phyloP scores from a whole-genome alignment of 2,329 filamentous ascomycete genomes.

The Huntiella savannae region DNA sequence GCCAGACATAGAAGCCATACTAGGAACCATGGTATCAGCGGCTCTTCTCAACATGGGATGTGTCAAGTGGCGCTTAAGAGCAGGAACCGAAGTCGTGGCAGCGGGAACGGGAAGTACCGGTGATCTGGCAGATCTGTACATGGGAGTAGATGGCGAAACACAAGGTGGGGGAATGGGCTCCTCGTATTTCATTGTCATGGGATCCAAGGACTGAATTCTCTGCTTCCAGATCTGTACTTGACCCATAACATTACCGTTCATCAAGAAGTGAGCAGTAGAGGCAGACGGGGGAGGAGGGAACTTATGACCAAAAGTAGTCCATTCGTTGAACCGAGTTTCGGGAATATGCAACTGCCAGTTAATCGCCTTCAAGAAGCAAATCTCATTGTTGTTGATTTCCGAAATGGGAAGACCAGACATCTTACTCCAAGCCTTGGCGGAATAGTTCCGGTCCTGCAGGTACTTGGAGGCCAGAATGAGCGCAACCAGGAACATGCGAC shows the following conservation, averaged over 20 bases:
- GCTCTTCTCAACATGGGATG: slow-evolving; percentile 31
- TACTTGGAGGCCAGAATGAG: slow-evolving; percentile 96
- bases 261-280: slow-evolving; percentile 20
- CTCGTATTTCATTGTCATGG: slow-evolving; percentile 39
- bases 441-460: slow-evolving; percentile 93
- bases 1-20: slow-evolving; percentile 34
- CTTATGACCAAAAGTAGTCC: slow-evolving; percentile 81
- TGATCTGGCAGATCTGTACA: background rate
- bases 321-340: slow-evolving; percentile 72
- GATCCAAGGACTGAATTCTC: slow-evolving; percentile 36
- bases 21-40: slow-evolving; percentile 35
- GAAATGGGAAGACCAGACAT: slow-evolving; percentile 86
- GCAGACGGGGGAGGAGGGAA: slow-evolving; percentile 55
- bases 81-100: background rate
- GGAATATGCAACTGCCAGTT: slow-evolving; percentile 92
- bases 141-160: background rate
- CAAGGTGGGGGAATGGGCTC: background rate
- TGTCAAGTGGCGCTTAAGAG: slow-evolving; percentile 23
- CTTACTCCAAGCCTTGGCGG: slow-evolving; percentile 93
- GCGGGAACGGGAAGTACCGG: background rate
- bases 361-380: slow-evolving; percentile 74
- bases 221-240: slow-evolving; percentile 31
- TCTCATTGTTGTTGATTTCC: slow-evolving; percentile 95
- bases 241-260: slow-evolving; percentile 16
- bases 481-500: slow-evolving; percentile 91